Evolutionary conservation across 163 green algal species (phyloP).

Genomic region (Scenedesmus sp.): DNA sequence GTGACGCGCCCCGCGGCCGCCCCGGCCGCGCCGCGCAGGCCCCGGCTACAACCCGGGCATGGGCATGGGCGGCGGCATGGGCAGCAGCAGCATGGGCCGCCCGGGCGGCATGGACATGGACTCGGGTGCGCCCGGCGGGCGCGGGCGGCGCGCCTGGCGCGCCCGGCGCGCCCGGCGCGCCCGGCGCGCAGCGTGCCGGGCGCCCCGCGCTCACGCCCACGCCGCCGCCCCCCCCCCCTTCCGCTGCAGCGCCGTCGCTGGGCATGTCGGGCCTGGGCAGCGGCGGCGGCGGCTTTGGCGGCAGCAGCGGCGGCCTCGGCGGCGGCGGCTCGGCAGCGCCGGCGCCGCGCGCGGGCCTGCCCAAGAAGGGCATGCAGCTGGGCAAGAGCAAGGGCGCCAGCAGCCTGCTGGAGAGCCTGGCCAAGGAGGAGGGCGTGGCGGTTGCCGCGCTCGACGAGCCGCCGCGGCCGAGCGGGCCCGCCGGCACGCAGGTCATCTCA

Average conservation of each 20-base stretch:
- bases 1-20: background rate
- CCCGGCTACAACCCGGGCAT: constrained; percentile 33
- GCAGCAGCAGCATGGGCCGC: constrained; percentile 31
- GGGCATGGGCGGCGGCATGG: constrained; percentile 29
- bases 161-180: too few species aligned
- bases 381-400: constrained; percentile 81
- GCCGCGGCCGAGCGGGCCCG: constrained; percentile 5
- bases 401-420: constrained; percentile 90
- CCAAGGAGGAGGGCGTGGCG: constrained; percentile 92
- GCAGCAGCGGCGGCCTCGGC: constrained; percentile 2
- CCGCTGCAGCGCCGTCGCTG: constrained; percentile 14
- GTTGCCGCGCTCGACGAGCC: constrained; percentile 69
- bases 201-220: too few species aligned
- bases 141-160: too few species aligned
- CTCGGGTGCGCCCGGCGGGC: constrained; percentile 17
- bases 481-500: constrained; percentile 39
- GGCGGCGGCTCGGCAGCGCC: background rate
- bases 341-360: constrained; percentile 1
- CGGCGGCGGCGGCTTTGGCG: constrained; percentile 23
- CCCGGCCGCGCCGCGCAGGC: background rate
- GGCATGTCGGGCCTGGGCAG: background rate
- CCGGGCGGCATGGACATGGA: constrained; percentile 38
- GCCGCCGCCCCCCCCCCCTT: too few species aligned
- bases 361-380: constrained; percentile 95
- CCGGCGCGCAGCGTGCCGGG: too few species aligned